Evolutionary conservation across 2,329 filamentous ascomycete genomes (phyloP), one percentile per base, ranked within the genome.

Genomic region (Aspergillus ruber): DNA sequence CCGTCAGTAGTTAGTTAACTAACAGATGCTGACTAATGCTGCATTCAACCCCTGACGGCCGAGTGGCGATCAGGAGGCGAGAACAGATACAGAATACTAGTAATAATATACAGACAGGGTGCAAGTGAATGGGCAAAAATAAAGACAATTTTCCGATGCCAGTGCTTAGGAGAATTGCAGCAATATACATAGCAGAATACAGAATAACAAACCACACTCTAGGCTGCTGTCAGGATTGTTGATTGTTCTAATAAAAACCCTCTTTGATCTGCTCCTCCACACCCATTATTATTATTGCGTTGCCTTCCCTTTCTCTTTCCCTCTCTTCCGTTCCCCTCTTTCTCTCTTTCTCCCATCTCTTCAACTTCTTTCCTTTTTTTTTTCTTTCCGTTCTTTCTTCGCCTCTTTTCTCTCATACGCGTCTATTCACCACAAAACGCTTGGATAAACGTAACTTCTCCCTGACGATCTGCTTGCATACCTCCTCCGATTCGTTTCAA

Each of bases 271-370:
- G 17, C 33, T 36, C 33, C 9, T 13, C 17, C 13, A 12, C 33
- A 18, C 33, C 33, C 25, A 29, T 21, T 21, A 21, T 21, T 21
- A 21, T 21, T 29, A 29, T 29, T 29, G 25, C 25, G 25, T 38
- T 38, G 35, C 33, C 42, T 42, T 40, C 21, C 32, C 42, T 46
- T 18, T 35, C 36, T 36, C 38, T n/a, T 15, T 53, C 52, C 23
- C 41, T 48, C 46, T 45, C 42, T 46, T 44, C 46, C 36, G 27
- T 38, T 41, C 45, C 46, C 43, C 45, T 47, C 45, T 50, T 44
- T 18, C 17, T 43, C 20, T 38, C 56, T 45, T 47, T 55, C 41
- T 46, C 48, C 42, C 33, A 33, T 20, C 38, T 27, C 47, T 43
- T 39, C 46, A 47, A 43, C 36, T 44, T 44, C 40, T 39, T 46